phyloP scores from a whole-genome alignment of 495 filamentous ascomycete genomes.

The Pseudomonodictys pantanalensis region DNA sequence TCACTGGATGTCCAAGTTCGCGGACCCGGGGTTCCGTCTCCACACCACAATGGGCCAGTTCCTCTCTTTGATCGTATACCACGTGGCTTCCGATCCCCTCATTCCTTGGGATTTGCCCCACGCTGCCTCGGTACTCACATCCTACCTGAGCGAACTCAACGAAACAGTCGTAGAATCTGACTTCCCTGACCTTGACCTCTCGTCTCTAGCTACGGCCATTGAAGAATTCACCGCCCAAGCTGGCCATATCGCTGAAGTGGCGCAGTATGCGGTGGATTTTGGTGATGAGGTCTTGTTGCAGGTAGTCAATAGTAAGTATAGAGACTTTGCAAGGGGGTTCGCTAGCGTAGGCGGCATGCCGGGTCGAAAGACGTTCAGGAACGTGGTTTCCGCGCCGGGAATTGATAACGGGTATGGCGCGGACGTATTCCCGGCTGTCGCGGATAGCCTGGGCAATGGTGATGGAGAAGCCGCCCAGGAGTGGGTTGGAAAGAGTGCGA shows the following conservation, averaged over 20 bases:
- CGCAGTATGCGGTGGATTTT: constrained; percentile 1
- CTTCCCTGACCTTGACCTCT: constrained; percentile 20
- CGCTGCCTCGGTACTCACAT: constrained; percentile 14
- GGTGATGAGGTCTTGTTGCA: constrained; percentile 8
- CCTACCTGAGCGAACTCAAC: constrained; percentile 27
- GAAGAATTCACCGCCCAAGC: constrained; percentile 17
- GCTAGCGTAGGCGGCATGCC: constrained; percentile 21
- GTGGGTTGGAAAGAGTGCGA: constrained; percentile 24
- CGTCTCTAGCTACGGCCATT: constrained; percentile 10
- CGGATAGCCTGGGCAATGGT: constrained; percentile 14
- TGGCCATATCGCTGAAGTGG: constrained; percentile 4
- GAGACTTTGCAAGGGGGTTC: constrained; percentile 25
- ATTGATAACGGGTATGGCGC: constrained; percentile 32
- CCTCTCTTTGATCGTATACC: constrained; percentile 39
- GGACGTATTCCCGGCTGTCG: constrained; percentile 23
- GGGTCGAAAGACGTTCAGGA: constrained; percentile 24
- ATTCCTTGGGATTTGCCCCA: constrained; percentile 40
- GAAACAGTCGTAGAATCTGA: constrained; percentile 15
- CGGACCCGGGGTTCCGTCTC: constrained; percentile 29
- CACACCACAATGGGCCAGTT: constrained; percentile 36
- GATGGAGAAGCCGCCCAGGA: constrained; percentile 7
- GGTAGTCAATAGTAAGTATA: constrained; percentile 24
- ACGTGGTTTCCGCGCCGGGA: constrained; percentile 25
- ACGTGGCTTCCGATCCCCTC: constrained; percentile 39
- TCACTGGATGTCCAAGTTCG: constrained; percentile 33